Conservation (phyloP, 2,329 filamentous ascomycete genomes). For the Calonectria hawksworthii region DNA sequence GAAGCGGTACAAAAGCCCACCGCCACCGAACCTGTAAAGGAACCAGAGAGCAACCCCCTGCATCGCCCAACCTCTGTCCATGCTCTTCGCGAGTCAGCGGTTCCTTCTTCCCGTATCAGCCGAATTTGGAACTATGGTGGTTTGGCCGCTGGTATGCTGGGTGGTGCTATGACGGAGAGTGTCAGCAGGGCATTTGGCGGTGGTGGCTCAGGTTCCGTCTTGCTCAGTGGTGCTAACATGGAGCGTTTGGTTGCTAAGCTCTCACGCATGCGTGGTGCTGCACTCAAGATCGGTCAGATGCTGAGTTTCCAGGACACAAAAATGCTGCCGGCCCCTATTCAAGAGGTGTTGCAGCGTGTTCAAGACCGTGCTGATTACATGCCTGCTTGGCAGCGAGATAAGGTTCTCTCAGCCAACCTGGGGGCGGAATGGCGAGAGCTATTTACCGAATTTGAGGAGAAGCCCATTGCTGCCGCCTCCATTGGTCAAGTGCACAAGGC, state of each 20-base stretch:
- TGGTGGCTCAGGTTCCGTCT: constrained; percentile 77
- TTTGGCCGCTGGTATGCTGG: constrained; percentile 93
- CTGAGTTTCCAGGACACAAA: constrained; percentile 98
- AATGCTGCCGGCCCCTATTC: constrained; percentile 89
- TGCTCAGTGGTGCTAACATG: constrained; percentile 92
- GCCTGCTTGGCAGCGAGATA: constrained; percentile 92
- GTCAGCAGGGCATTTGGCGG: constrained; percentile 84
- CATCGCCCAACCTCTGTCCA: constrained; percentile 60
- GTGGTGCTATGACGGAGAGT: constrained; percentile 89
- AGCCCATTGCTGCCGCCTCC: constrained; percentile 93
- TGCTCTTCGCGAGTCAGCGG: constrained; percentile 87
- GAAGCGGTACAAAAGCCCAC: constrained; percentile 35
- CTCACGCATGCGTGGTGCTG: constrained; percentile 95
- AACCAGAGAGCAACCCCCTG: constrained; percentile 34
- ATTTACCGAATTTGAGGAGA: constrained; percentile 88
- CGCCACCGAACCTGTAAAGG: constrained; percentile 45
- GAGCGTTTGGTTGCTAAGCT: constrained; percentile 93
- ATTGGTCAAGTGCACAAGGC: constrained; percentile 97
- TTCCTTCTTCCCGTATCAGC: constrained; percentile 89
- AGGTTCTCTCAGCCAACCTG: constrained; percentile 83
- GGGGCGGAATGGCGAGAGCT: constrained; percentile 87
- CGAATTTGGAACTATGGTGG: constrained; percentile 96
- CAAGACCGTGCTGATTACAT: constrained; percentile 99
- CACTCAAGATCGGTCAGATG: constrained; percentile 98
- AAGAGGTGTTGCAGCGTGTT: constrained; percentile 91